Percentiles rank a stretch among this genome's conserved stretches.
Evolutionary conservation across 176 grass and related monocot genomes (phyloP).

Genomic region (Secale cereale): DNA sequence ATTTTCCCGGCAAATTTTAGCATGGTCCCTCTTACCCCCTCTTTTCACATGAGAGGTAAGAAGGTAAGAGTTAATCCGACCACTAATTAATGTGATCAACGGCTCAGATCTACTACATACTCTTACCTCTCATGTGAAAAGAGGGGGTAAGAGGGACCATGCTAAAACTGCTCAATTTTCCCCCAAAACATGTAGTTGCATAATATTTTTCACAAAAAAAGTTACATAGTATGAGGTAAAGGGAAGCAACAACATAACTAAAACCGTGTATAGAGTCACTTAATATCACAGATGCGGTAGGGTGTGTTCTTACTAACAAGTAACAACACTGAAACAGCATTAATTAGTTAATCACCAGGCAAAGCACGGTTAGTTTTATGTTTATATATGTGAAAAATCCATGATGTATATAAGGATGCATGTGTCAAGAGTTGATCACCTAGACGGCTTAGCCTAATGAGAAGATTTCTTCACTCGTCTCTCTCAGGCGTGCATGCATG

Average conservation of each 20-base stretch:
- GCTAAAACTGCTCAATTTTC: too few relatives aligned
- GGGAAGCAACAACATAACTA: background rate
- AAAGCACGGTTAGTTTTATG: constrained; percentile 12
- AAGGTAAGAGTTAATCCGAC: too few relatives aligned
- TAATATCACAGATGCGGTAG: background rate
- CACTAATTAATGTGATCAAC: too few relatives aligned
- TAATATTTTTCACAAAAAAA: too few relatives aligned
- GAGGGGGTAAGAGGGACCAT: too few relatives aligned
- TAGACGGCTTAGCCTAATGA: constrained; percentile 25
- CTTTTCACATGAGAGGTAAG: too few relatives aligned
- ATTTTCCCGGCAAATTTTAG: too few relatives aligned
- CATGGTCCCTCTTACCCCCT: too few relatives aligned
- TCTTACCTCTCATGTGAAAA: too few relatives aligned
- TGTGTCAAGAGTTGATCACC: constrained; percentile 59
- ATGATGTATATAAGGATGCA: background rate
- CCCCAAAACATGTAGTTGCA: background rate
- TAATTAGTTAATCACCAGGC: background rate
- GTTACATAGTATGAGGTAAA: background rate
- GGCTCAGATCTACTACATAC: too few relatives aligned
- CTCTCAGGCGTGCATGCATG: constrained; percentile 17
- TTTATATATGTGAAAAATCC: constrained; percentile 17
- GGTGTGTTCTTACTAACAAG: background rate
- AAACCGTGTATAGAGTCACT: background rate
- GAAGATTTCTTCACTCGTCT: background rate
- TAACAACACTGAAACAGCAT: background rate